Evolutionary conservation across 371 early-diverging fungal species (phyloP).

Genomic region (Mucor saturninus): DNA sequence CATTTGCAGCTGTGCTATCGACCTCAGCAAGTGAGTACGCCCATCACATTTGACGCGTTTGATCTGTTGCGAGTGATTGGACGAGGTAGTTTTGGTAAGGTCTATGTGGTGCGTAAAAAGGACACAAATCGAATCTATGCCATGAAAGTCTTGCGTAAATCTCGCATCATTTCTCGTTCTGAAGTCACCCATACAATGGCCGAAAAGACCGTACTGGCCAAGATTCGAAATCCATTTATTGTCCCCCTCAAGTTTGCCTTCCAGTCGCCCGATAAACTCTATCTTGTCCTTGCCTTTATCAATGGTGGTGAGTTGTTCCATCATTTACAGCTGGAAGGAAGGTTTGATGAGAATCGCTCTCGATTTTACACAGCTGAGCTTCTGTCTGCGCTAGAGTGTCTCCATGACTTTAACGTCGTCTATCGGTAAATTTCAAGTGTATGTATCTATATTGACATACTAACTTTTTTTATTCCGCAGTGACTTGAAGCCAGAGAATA

Average conservation of each 20-base stretch:
- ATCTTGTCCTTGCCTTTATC: slow-evolving; percentile 90
- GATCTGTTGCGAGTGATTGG: slow-evolving; percentile 95
- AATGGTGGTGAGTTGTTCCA: slow-evolving; percentile 96
- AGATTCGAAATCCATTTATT: slow-evolving; percentile 87
- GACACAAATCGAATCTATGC: slow-evolving; percentile 96
- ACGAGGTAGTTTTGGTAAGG: slow-evolving; percentile 96
- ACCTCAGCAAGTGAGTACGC: slow-evolving; percentile 58
- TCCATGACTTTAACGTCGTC: slow-evolving; percentile 88
- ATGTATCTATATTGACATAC: neutral
- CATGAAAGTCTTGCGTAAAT: slow-evolving; percentile 95
- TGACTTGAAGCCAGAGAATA: slow-evolving; percentile 96
- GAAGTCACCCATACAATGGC: slow-evolving; percentile 89
- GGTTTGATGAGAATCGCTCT: slow-evolving; percentile 70
- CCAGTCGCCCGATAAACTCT: slow-evolving; percentile 87
- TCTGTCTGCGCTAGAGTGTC: slow-evolving; percentile 81
- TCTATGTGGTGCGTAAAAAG: slow-evolving; percentile 94
- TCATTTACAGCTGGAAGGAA: slow-evolving; percentile 82
- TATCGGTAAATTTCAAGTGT: slow-evolving; percentile 59
- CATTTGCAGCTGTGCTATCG: slow-evolving; percentile 77
- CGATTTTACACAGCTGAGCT: slow-evolving; percentile 79
- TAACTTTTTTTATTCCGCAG: slow-evolving; percentile 64
- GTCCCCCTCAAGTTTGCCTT: slow-evolving; percentile 87
- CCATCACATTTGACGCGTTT: slow-evolving; percentile 89
- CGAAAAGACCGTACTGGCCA: slow-evolving; percentile 88
- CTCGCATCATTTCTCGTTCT: slow-evolving; percentile 90